Evolutionary conservation across 106 monocot genomes (phyloP).

Genomic region (Agapanthus africanus): DNA sequence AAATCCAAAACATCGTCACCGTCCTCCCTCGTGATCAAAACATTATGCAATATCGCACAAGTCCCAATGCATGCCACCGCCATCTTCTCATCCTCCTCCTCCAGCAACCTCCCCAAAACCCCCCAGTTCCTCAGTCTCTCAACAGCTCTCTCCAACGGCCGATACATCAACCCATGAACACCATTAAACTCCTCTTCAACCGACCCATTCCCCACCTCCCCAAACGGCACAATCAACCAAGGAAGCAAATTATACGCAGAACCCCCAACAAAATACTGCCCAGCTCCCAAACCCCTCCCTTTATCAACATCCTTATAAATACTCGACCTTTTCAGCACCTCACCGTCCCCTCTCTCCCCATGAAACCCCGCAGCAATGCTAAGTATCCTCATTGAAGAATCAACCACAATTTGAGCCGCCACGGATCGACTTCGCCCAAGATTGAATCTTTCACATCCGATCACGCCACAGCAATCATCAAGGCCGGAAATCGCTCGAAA

Average conservation of each 20-base stretch:
- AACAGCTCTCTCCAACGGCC: conserved; percentile 30
- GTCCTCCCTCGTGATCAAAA: conserved; percentile 63
- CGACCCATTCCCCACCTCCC: conserved; percentile 12
- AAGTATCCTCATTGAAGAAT: conserved; percentile 34
- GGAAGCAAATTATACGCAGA: conserved; percentile 36
- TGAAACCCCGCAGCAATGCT: conserved; percentile 37
- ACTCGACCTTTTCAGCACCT: conserved; percentile 27
- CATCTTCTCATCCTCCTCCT: conserved; percentile 47
- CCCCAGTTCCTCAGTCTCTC: conserved; percentile 63
- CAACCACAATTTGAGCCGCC: conserved; percentile 46
- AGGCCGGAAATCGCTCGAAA: conserved; percentile 26
- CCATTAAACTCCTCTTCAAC: conserved; percentile 52
- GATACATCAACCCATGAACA: conserved; percentile 27
- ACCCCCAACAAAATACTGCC: conserved; percentile 43
- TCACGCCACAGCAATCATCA: conserved; percentile 55
- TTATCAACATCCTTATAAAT: conserved; percentile 28
- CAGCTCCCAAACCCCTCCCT: conserved; percentile 25
- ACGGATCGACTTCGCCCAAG: conserved; percentile 4
- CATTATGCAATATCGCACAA: conserved; percentile 74
- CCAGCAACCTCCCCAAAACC: conserved; percentile 21
- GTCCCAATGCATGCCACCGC: conserved; percentile 62
- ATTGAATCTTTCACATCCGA: conserved; percentile 33
- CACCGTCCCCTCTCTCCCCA: conserved; percentile 17
- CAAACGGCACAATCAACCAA: conserved; percentile 77
- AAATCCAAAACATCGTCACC: conserved; percentile 18